phyloP scores from a whole-genome alignment of 2,329 filamentous ascomycete genomes.

The Alternaria conjuncta region DNA sequence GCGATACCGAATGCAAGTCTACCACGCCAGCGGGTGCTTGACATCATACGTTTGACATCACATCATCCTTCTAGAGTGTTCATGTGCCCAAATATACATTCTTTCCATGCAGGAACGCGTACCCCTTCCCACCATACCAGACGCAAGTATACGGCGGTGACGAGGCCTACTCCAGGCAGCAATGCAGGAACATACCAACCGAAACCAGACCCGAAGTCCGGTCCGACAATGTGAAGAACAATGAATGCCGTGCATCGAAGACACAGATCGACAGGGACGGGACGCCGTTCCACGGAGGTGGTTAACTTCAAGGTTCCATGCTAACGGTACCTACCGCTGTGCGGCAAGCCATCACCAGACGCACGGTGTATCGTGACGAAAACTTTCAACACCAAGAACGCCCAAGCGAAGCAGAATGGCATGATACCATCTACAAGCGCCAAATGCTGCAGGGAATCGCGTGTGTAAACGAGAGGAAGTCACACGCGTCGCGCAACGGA shows the following conservation, averaged over 20 bases:
- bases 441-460: not conserved
- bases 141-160: not conserved
- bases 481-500: not conserved
- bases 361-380: not conserved
- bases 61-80: not conserved
- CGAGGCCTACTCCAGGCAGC: not conserved
- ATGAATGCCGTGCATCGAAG: not conserved
- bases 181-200: not conserved
- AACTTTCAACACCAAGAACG: not conserved
- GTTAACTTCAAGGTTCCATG: not conserved
- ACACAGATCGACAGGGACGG: slow-evolving; percentile 4
- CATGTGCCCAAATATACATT: not conserved
- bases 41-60: not conserved
- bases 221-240: not conserved
- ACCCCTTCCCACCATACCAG: not conserved
- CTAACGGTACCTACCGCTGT: not conserved
- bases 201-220: not conserved
- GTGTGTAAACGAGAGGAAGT: not conserved
- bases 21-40: not conserved
- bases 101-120: slow-evolving; percentile 7
- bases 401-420: not conserved
- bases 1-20: not conserved
- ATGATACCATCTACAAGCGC: not conserved
- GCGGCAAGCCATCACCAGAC: not conserved
- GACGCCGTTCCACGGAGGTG: not conserved